These are phyloP conservation scores for Macrolepiota fuliginosa DNA, from an alignment of 768 basidiomycete genomes.

Conservation along the genomic window DNA sequence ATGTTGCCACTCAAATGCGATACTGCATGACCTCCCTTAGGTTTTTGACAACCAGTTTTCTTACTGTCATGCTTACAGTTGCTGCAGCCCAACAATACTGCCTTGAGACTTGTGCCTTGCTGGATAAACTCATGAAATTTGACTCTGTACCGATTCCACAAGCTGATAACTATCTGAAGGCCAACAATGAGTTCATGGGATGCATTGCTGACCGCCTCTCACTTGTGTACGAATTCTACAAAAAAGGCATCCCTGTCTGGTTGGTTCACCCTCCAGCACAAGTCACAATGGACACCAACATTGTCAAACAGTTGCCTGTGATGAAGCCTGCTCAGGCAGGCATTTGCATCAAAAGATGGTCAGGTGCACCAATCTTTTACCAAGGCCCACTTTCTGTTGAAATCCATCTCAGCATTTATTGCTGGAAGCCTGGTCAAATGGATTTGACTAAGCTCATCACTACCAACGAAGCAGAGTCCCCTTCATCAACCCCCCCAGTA, in stretches of 20 bases:
- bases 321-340: background rate
- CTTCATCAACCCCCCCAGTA: too few species aligned
- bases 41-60: too few species aligned
- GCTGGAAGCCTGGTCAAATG: background rate
- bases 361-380: background rate
- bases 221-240: background rate
- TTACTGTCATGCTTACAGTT: background rate
- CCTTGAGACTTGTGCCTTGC: background rate
- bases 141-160: too few species aligned
- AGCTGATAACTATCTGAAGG: background rate
- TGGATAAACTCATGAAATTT: conserved; percentile 2
- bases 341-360: background rate
- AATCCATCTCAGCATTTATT: background rate
- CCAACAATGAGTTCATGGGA: background rate
- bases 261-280: background rate
- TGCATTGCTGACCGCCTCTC: background rate
- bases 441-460: background rate
- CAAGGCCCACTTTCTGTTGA: background rate
- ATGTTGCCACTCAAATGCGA: background rate
- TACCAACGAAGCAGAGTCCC: too few species aligned
- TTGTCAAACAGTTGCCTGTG: background rate
- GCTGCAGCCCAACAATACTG: background rate
- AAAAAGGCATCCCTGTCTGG: background rate
- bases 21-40: too few species aligned
- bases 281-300: background rate